phyloP scores from a whole-genome alignment of 1,284 basidiomycete species.

The Stygiomarasmius scandens region DNA sequence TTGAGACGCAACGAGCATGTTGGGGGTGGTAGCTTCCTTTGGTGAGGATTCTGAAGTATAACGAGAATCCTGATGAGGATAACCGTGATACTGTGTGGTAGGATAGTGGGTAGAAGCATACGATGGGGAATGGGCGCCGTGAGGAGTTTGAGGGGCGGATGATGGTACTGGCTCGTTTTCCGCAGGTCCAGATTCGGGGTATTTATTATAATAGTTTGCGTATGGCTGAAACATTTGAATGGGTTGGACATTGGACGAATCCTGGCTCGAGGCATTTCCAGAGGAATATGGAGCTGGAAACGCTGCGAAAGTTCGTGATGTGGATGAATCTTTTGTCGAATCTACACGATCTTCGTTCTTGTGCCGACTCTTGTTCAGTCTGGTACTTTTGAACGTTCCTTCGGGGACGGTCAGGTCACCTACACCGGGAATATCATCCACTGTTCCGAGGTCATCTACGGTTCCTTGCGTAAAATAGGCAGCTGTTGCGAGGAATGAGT shows the following conservation, averaged over 20 bases:
- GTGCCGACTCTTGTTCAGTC: constrained; percentile 50
- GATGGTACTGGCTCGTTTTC: not conserved
- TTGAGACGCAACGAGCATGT: too few species aligned
- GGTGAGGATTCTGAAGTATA: not conserved
- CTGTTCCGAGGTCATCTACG: constrained; percentile 63
- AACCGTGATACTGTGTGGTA: constrained; percentile 6
- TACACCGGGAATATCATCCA: constrained; percentile 61
- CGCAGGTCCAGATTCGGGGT: not conserved
- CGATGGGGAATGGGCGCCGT: not conserved
- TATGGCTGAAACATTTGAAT: constrained; percentile 45
- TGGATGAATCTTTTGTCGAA: constrained; percentile 6
- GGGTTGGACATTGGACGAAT: constrained; percentile 28
- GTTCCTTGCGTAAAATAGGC: constrained; percentile 78
- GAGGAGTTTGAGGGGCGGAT: not conserved
- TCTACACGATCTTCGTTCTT: constrained; percentile 37
- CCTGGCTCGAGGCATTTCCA: constrained; percentile 18
- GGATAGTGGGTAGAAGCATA: not conserved
- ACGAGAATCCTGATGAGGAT: not conserved
- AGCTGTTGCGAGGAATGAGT: constrained; percentile 42
- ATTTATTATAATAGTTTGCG: constrained; percentile 17
- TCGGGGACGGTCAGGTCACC: constrained; percentile 57
- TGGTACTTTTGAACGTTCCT: constrained; percentile 65
- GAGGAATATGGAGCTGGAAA: constrained; percentile 49
- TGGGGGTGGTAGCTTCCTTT: not conserved
- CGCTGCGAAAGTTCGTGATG: constrained; percentile 54